Conservation (phyloP, 1,139 yeast species). For the Saccharomycopsis hybrid region DNA sequence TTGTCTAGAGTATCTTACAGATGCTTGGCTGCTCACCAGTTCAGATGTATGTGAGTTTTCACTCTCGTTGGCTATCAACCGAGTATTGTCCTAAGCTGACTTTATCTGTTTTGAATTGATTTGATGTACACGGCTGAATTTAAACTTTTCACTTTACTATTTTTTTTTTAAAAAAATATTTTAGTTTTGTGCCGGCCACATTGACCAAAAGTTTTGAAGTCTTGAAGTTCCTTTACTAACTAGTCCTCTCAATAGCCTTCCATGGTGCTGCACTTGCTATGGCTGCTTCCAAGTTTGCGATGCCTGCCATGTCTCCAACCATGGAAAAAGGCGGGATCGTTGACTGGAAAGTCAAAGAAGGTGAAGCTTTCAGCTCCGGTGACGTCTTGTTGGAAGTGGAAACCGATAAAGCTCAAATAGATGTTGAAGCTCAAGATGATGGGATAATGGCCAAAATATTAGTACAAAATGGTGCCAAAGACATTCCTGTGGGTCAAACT, state of each 20-base stretch:
- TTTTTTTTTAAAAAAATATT: no score
- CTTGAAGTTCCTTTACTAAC: background rate
- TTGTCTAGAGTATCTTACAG: background rate
- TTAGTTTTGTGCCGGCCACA: no score
- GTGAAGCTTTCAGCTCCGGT: conserved; percentile 73
- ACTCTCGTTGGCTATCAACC: background rate
- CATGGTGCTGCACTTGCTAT: background rate
- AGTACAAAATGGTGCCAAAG: conserved; percentile 63
- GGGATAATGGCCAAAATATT: conserved; percentile 81
- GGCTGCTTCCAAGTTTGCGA: conserved; percentile 40
- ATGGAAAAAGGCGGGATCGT: conserved; percentile 98
- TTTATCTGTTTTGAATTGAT: no score
- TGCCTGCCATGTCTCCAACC: conserved; percentile 99
- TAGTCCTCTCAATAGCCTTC: conserved; percentile 6
- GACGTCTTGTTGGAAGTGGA: conserved; percentile 86
- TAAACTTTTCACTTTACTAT: background rate
- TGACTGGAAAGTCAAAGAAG: conserved; percentile 85
- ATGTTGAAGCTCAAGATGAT: conserved; percentile 90
- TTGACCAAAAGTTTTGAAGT: no score
- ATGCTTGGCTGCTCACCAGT: background rate
- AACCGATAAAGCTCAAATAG: conserved; percentile 90
- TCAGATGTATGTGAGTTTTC: background rate
- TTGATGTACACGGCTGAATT: background rate
- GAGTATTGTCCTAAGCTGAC: background rate
- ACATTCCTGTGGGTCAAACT: conserved; percentile 78